Evolutionary conservation across 2,329 filamentous ascomycete genomes (phyloP).

Genomic region (Huntiella abstrusa): DNA sequence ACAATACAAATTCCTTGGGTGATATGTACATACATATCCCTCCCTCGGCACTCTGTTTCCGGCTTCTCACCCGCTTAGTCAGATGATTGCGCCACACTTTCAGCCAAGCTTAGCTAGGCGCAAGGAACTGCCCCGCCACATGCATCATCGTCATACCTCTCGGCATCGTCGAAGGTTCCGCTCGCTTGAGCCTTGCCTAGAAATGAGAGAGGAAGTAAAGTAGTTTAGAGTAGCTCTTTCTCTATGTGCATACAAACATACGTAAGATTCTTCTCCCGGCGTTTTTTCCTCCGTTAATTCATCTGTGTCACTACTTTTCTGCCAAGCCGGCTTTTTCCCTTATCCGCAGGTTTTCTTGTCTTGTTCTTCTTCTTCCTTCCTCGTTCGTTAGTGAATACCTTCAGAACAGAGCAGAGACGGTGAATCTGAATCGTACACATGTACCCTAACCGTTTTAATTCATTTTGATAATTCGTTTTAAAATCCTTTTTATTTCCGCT

Average conservation of each 20-base stretch:
- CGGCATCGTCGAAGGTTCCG: background rate
- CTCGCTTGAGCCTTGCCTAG: no score
- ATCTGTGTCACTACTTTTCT: no score
- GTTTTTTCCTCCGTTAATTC: no score
- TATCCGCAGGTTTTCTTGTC: background rate
- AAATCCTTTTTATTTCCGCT: background rate
- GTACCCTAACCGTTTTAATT: no score
- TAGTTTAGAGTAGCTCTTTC: background rate
- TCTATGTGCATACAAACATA: no score
- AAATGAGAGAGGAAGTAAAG: background rate
- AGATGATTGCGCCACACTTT: slow-evolving; percentile 1
- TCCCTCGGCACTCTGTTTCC: background rate
- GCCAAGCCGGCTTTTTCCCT: background rate
- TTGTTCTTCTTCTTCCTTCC: no score
- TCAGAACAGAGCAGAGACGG: no score
- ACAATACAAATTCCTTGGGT: no score
- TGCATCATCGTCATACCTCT: slow-evolving; percentile 8
- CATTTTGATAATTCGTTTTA: background rate
- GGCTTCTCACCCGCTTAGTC: background rate
- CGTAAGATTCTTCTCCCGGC: no score
- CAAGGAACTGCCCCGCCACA: slow-evolving; percentile 5
- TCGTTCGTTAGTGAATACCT: no score
- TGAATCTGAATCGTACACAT: no score
- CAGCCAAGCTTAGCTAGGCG: background rate
- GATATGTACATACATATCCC: no score